Base-by-base conservation (phyloP, 371 early-diverging fungal species). In the Apophysomyces elegans region DNA sequence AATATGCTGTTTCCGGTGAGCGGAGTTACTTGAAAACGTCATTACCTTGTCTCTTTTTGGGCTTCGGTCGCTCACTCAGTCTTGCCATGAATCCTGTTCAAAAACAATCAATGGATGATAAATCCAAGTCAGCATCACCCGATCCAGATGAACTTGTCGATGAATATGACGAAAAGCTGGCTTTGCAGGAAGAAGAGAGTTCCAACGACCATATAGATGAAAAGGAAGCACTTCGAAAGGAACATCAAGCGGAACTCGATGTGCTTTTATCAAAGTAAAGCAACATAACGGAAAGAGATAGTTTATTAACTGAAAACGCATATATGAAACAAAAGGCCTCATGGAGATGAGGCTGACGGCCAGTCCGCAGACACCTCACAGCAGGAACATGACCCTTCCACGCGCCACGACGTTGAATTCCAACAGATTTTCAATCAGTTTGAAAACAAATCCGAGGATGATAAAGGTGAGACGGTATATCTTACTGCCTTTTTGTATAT, bases 401-500 rank as follows among this genome's bases (percentile, higher is more conserved):
- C 54, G 54, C 54, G 54, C 54, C 63, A 61, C 47, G 57, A 66
- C 14, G 70, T 65, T 58, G 80, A 77, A 54, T 67, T 80, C 37
- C 76, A 80, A 54, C 74, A 77, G 54, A 80, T 80, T 43, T 80
- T 80, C 43, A 73, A 73, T 18, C 80, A 80, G 64, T 77, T 80
- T 63, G 71, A 74, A 47, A 69, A 68, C 54, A 65, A 65, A 6
- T 14, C 63, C 12, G 54, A 63, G 16, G 35, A 32, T 36, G 56
- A 37, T 47, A 43, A 65, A 12, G 50, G 54, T 60, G 16, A n/a
- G 45, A 6, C 46, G 11, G 14, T 16, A 56, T 35, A 54, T 37
- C 46, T 12, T 44, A 56, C 13, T 57, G 11, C 5, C 4, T 21
- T 16, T 21, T 9, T 45, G 1, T 45, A 9, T 50, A 21, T 21